Percentiles rank a stretch among this genome's conserved stretches.
phyloP scores from a whole-genome alignment of 805 yeast genomes.

The Saccharomycopsis sp. region DNA sequence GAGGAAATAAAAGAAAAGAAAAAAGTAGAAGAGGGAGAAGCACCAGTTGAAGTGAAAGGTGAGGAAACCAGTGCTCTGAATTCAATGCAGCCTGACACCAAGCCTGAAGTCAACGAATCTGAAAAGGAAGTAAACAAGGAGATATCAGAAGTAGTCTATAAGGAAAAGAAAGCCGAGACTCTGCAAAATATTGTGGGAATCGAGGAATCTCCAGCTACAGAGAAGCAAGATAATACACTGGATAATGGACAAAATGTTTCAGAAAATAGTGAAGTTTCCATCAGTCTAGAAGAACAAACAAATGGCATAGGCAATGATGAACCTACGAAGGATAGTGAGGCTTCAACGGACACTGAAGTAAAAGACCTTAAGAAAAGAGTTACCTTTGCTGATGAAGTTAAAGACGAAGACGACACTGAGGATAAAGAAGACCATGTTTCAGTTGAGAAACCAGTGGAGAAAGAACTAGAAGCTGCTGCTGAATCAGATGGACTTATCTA shows the following conservation, averaged over 20 bases:
- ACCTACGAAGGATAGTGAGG: not conserved
- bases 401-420: not conserved
- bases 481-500: slow-evolving; percentile 28
- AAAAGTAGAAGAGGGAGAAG: not conserved
- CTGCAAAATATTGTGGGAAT: too few species aligned
- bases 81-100: not conserved
- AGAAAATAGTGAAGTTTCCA: not conserved
- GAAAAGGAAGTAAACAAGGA: not conserved
- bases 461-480: slow-evolving; percentile 26
- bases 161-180: slow-evolving; percentile 1
- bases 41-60: slow-evolving; percentile 1
- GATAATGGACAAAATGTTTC: too few species aligned
- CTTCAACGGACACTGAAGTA: not conserved
- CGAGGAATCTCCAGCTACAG: not conserved
- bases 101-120: not conserved
- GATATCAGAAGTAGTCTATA: not conserved
- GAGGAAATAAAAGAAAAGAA: slow-evolving; percentile 1
- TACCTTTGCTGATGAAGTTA: not conserved
- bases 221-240: too few species aligned
- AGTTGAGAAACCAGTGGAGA: slow-evolving; percentile 23
- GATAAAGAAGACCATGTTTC: slow-evolving; percentile 19
- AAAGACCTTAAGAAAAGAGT: not conserved
- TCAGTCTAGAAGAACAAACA: not conserved
- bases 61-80: not conserved
- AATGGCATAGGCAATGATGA: not conserved